Base-by-base conservation (phyloP, 208 protist genomes). In the Trypanosoma melophagium region DNA sequence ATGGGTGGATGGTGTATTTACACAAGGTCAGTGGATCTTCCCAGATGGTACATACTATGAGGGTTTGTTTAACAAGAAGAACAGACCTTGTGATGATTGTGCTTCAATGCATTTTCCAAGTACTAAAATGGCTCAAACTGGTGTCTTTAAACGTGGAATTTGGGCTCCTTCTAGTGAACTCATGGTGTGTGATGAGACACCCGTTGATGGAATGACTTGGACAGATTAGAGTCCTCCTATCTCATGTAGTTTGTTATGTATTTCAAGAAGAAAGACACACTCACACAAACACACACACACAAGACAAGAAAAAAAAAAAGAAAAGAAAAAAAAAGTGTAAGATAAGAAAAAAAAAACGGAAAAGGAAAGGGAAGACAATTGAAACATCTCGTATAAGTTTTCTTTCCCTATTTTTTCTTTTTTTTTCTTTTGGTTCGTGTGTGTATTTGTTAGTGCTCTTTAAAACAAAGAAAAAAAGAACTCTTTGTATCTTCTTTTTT, bases 1-100 rank as follows among this genome's bases (percentile, higher is more conserved):
- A 52, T 93, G 87, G 86, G 75, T 73, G 0, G 71, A 85, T 50
- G 87, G 89, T 56, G 79, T 93, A 12, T 91, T 96, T 66, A 79
- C 71, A 25, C 82, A 96, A 35, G 92, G 92, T 21, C 88, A 96
- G 71, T 96, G 92, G 89, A 90, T 93, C 56, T 81, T 96, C 35
- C 76, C 79, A 12, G 80, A 92, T 60, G 92, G 92, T 2, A 82
- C 80, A 1, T 95, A 96, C 65, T 96, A 93, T 69, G 92, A 96
- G 58, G 92, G 92, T 3, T 81, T 83, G 57, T 96, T 96, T 64
- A 89, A 96, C 72, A 86, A 88, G 50, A 89, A 89, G 61, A 94
- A 90, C 52, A 59, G 89, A n/a, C 92, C 92, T 0, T 78, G 81
- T 40, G 89, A 95, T 74, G 74, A 77, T 56, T 66, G 54, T 12